Base-by-base conservation (phyloP, 371 early-diverging fungal species). In the Mucor racemosus region DNA sequence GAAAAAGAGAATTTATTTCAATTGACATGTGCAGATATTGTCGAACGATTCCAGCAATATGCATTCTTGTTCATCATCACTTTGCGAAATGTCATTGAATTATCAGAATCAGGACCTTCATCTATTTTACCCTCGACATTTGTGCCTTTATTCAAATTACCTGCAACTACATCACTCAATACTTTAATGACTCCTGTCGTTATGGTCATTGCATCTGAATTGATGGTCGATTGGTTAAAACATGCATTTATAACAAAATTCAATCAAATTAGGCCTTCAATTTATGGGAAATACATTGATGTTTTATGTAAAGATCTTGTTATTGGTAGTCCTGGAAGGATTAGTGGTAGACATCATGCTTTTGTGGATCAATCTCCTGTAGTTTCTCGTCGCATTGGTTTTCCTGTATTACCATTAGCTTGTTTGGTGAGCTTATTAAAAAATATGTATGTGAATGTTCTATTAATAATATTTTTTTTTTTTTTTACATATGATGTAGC, bases 191-290 rank as follows among this genome's bases (percentile, higher is more conserved):
- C 90, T 4, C 97, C 97, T 0, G 89, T 92, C 7, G 69, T 96
- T 26, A 84, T 94, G 71, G 95, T 97, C 5, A 85, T 94, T 57
- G 89, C 88, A 0, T 93, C 95, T 26, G 98, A 98, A 74, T 76
- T 97, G 4, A 75, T 96, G 17, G 97, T 97, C 8, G 99, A 99
- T 78, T 98, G 98, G 97, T 79, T 97, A 58, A 99, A 99, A 76
- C 99, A 99, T 76, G 94, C 97, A 1, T 98, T 98, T 73, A 94
- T 99, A 62, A 94, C 95, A 15, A 98, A 97, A 71, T 97, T 97
- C 80, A 99, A 99, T 75, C 92, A 92, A 66, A 92, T 98, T 60
- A 76, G 94, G 19, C 96, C 97, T 1, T 88, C 86, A 6, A 91
- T 97, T 5, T 99, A 98, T 77, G 85, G 82, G 3, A 86, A 90